A percentile compares a stretch with the other conserved stretches of the same genome.
phyloP scores from a whole-genome alignment of 257 asterid genomes.

The Ilex asprella region DNA sequence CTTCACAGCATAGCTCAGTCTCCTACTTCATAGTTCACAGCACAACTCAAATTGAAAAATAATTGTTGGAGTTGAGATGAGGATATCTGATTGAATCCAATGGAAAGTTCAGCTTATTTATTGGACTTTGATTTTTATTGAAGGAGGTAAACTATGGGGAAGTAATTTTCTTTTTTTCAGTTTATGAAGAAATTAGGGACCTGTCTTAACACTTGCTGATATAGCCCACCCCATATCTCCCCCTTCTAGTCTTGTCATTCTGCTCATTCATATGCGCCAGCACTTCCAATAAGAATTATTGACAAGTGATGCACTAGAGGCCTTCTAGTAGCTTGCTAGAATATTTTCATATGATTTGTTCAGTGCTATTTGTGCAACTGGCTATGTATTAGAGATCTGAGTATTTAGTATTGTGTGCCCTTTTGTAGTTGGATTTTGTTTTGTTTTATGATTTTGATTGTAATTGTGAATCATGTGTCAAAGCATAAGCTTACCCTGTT shows the following conservation, averaged over 20 bases:
- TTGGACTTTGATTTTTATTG: not conserved
- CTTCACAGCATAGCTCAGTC: no score
- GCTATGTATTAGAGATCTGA: not conserved
- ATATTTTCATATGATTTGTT: not conserved
- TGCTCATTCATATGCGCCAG: conserved; percentile 8
- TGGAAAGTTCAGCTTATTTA: conserved; percentile 8
- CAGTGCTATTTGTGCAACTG: not conserved
- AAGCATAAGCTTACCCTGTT: no score
- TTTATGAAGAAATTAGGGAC: not conserved
- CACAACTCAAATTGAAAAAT: no score
- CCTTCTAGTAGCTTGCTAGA: not conserved
- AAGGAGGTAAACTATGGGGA: not conserved
- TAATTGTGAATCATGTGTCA: no score
- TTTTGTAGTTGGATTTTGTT: no score
- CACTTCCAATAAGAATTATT: conserved; percentile 9
- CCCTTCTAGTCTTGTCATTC: not conserved
- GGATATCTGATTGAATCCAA: conserved; percentile 56
- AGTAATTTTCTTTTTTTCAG: not conserved
- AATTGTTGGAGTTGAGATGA: conserved; percentile 74
- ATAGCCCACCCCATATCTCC: not conserved
- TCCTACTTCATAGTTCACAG: no score
- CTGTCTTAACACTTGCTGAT: not conserved
- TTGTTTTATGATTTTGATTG: no score
- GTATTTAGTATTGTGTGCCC: no score
- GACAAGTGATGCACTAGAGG: conserved; percentile 8